Conservation (phyloP, 768 basidiomycete genomes). For the Amanita thiersii region DNA sequence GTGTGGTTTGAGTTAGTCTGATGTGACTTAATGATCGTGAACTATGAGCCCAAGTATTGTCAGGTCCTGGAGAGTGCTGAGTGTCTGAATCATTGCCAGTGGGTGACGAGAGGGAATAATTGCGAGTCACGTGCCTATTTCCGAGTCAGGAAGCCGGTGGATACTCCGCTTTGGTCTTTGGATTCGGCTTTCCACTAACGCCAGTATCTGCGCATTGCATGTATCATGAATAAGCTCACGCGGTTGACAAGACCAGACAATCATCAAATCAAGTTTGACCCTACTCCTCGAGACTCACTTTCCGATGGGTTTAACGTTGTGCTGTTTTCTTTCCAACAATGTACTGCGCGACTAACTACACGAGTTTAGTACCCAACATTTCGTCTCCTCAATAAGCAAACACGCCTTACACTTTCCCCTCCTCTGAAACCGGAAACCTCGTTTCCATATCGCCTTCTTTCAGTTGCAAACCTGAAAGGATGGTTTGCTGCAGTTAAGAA, state of each 20-base stretch:
- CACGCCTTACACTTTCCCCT: constrained; percentile 56
- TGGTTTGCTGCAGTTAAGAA: constrained; percentile 62
- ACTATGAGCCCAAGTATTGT: too few species aligned
- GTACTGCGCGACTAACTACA: constrained; percentile 5
- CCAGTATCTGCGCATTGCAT: too few species aligned
- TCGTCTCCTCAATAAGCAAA: constrained; percentile 49
- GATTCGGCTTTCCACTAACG: too few species aligned
- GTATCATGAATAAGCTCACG: constrained; percentile 26
- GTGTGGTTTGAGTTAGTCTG: too few species aligned
- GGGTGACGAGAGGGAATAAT: neutral
- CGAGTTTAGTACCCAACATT: constrained; percentile 36
- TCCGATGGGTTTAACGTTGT: constrained; percentile 40
- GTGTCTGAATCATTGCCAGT: neutral
- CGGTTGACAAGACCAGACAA: constrained; percentile 27
- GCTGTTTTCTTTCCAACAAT: constrained; percentile 7
- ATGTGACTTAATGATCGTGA: too few species aligned
- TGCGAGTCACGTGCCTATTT: neutral
- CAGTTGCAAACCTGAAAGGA: constrained; percentile 48
- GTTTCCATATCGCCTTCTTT: constrained; percentile 41
- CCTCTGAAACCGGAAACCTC: constrained; percentile 37
- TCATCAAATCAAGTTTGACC: constrained; percentile 28
- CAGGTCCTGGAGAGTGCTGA: too few species aligned
- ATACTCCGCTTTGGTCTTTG: neutral
- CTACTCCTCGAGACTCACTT: constrained; percentile 26
- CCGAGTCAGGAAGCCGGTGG: neutral